Percentiles rank a stretch among this genome's conserved stretches.
These are phyloP conservation scores for Rubus idaeus DNA, from an alignment of 306 rosid genomes.

Conservation along the genomic window DNA sequence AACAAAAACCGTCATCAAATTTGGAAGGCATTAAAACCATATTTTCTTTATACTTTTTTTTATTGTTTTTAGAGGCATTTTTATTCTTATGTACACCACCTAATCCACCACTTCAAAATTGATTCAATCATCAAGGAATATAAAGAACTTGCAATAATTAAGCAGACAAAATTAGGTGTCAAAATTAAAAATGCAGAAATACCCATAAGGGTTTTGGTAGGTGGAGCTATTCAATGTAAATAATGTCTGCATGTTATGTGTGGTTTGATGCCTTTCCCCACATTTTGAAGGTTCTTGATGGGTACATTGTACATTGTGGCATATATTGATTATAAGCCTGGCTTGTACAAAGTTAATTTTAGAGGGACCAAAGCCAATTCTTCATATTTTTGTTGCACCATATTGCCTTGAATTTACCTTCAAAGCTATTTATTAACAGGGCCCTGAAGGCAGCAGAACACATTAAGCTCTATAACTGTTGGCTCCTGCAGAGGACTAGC, in stretches of 20 bases:
- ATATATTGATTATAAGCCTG: slow-evolving; percentile 1
- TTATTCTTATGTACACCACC: neutral
- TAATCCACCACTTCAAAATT: neutral
- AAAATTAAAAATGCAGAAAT: neutral
- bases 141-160: slow-evolving; percentile 4
- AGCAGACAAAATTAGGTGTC: slow-evolving; percentile 9
- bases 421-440: neutral
- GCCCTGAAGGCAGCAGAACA: neutral
- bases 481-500: neutral
- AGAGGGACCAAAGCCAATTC: slow-evolving; percentile 4
- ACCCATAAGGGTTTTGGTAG: slow-evolving; percentile 3
- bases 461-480: neutral
- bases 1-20: neutral
- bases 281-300: neutral
- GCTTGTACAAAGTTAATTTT: neutral
- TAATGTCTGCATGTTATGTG: slow-evolving; percentile 4
- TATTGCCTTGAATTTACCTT: slow-evolving; percentile 1
- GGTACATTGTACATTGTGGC: neutral
- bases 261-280: slow-evolving; percentile 8
- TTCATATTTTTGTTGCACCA: slow-evolving; percentile 5
- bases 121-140: slow-evolving; percentile 14
- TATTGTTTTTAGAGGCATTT: neutral
- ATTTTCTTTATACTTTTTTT: neutral
- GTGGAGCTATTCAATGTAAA: slow-evolving; percentile 6
- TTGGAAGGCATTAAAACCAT: slow-evolving; percentile 3